These are phyloP conservation scores for Apophysomyces sp. DNA, from an alignment of 371 early-diverging fungal genomes.

Conservation along the genomic window DNA sequence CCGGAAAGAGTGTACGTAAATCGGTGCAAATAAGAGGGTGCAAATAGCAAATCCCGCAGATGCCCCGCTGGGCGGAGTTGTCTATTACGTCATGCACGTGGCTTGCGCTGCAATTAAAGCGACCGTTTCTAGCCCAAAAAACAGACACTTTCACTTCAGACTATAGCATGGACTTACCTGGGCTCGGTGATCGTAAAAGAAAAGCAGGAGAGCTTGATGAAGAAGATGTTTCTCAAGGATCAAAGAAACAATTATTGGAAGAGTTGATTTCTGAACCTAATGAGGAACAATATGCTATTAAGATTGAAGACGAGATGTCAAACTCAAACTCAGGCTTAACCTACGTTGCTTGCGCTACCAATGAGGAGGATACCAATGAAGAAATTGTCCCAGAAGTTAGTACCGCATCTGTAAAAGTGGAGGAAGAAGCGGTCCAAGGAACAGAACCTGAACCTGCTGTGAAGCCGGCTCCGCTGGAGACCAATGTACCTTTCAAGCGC, in stretches of 20 bases:
- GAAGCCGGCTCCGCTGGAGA: conserved; percentile 4
- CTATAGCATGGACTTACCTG: conserved; percentile 4
- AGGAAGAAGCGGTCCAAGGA: neutral
- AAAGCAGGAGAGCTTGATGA: conserved; percentile 12
- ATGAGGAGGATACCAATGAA: neutral
- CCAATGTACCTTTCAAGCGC: conserved; percentile 53
- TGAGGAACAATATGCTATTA: neutral
- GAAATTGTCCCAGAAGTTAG: neutral
- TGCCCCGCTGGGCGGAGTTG: too few species aligned
- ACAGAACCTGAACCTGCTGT: neutral
- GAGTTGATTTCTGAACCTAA: neutral
- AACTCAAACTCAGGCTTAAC: neutral
- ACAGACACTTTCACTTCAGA: neutral
- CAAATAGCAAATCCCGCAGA: too few species aligned
- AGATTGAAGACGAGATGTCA: neutral
- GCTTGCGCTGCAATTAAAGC: too few species aligned
- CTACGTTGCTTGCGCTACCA: neutral
- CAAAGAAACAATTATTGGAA: conserved; percentile 10
- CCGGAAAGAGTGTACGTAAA: too few species aligned
- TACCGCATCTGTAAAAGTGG: neutral
- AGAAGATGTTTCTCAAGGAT: neutral
- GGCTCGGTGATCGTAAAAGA: conserved; percentile 6
- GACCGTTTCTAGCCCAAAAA: neutral
- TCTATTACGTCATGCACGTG: too few species aligned
- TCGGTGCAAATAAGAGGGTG: too few species aligned